Conservation (phyloP, 176 grass and related monocot genomes). For the Musa schizocarpa region DNA sequence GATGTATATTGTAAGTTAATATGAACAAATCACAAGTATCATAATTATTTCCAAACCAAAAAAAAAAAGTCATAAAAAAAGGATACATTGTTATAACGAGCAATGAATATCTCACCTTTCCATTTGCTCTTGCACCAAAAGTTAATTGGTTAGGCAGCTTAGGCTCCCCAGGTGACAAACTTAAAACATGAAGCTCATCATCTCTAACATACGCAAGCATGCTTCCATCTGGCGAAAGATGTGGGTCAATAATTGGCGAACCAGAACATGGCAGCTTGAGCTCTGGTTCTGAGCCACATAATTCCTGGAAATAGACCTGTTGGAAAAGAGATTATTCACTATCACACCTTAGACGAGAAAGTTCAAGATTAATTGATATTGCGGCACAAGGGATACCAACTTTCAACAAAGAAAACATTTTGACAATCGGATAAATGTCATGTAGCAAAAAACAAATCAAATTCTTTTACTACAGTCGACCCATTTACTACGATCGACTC, state of each 20-base stretch:
- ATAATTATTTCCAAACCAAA: background rate
- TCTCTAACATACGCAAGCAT: slow-evolving; percentile 89
- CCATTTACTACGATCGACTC: background rate
- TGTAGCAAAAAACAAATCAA: background rate
- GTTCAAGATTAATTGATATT: background rate
- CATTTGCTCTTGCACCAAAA: slow-evolving; percentile 59
- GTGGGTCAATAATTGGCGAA: slow-evolving; percentile 82
- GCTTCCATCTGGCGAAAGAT: slow-evolving; percentile 85
- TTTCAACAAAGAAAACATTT: background rate
- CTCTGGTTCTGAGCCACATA: slow-evolving; percentile 73
- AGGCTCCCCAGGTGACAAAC: slow-evolving; percentile 45
- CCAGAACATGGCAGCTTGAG: slow-evolving; percentile 61
- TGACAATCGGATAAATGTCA: background rate
- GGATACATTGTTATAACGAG: background rate
- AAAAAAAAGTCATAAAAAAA: no score
- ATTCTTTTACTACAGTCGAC: background rate
- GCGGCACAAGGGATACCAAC: background rate
- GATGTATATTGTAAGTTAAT: no score
- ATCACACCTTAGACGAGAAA: background rate
- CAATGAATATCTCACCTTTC: slow-evolving; percentile 43
- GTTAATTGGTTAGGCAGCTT: slow-evolving; percentile 68
- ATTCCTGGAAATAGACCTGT: slow-evolving; percentile 97
- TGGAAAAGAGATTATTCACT: slow-evolving; percentile 9
- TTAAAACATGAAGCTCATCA: slow-evolving; percentile 64
- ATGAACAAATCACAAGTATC: background rate